A percentile compares a stretch with the other conserved stretches of the same genome.
phyloP scores from a whole-genome alignment of 2,329 filamentous ascomycete species.

The Cercospora brassicicola region DNA sequence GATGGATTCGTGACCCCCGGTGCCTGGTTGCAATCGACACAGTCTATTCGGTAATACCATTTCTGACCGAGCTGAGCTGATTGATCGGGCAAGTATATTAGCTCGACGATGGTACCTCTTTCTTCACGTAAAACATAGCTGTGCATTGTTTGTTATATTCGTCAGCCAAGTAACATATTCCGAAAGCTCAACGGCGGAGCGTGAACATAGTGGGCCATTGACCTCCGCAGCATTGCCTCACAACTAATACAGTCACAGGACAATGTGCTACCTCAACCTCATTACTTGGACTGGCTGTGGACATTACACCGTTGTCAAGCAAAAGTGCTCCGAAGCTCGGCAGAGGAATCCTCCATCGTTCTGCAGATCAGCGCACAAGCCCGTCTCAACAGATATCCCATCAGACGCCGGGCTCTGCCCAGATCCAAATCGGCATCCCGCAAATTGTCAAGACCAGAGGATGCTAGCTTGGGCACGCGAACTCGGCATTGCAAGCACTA shows the following conservation, averaged over 20 bases:
- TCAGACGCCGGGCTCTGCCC: background rate
- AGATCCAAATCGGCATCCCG: background rate
- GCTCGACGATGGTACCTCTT: background rate
- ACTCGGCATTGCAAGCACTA: background rate
- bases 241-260: background rate
- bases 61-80: background rate
- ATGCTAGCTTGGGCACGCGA: background rate
- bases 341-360: background rate
- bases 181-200: background rate
- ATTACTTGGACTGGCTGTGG: constrained; percentile 6
- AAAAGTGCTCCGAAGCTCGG: constrained; percentile 5
- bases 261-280: constrained; percentile 10
- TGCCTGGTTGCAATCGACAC: background rate
- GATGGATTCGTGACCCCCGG: background rate
- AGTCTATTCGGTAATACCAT: background rate
- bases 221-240: background rate
- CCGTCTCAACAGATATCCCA: background rate
- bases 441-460: background rate
- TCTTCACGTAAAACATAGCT: background rate
- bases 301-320: constrained; percentile 4
- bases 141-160: background rate
- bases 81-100: background rate
- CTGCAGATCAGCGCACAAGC: constrained; percentile 1
- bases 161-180: background rate
- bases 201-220: background rate